These are phyloP conservation scores for Beauveria varroae DNA, from an alignment of 2,329 filamentous ascomycete genomes.

Conservation along the genomic window DNA sequence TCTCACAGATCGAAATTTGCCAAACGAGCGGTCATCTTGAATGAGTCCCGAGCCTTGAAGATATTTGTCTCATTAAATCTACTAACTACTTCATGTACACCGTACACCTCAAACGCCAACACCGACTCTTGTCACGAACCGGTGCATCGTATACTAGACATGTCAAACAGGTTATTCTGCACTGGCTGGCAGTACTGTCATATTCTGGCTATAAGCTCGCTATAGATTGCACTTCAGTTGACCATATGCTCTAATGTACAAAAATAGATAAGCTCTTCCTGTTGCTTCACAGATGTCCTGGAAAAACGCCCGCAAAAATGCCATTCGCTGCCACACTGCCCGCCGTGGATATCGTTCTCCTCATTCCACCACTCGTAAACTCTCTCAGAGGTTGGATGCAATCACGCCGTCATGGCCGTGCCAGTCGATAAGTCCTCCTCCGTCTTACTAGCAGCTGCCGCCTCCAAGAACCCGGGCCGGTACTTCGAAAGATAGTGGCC, in stretches of 20 bases:
- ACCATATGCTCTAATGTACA: slow-evolving; percentile 2
- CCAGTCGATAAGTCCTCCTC: slow-evolving; percentile 16
- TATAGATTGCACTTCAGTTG: background rate
- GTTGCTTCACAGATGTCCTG: background rate
- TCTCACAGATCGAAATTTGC: background rate
- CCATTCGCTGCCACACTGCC: background rate
- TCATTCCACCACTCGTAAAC: background rate
- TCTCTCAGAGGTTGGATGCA: background rate
- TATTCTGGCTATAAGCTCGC: background rate
- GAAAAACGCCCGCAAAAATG: slow-evolving; percentile 4
- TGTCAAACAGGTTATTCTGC: background rate
- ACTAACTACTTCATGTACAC: background rate
- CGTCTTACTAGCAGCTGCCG: slow-evolving; percentile 15
- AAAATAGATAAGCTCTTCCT: background rate
- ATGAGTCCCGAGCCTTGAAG: background rate
- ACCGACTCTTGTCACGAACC: background rate
- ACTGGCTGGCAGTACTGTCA: background rate
- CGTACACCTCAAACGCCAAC: too few relatives aligned
- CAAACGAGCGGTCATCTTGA: too few relatives aligned
- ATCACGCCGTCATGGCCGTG: slow-evolving; percentile 24
- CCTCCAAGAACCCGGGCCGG: slow-evolving; percentile 44
- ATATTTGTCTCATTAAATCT: too few relatives aligned
- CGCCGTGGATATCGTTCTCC: background rate
- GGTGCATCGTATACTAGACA: background rate
- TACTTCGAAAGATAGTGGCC: slow-evolving; percentile 56